Conservation (phyloP, 2,329 filamentous ascomycete genomes). For the Trichoderma endophyticum region DNA sequence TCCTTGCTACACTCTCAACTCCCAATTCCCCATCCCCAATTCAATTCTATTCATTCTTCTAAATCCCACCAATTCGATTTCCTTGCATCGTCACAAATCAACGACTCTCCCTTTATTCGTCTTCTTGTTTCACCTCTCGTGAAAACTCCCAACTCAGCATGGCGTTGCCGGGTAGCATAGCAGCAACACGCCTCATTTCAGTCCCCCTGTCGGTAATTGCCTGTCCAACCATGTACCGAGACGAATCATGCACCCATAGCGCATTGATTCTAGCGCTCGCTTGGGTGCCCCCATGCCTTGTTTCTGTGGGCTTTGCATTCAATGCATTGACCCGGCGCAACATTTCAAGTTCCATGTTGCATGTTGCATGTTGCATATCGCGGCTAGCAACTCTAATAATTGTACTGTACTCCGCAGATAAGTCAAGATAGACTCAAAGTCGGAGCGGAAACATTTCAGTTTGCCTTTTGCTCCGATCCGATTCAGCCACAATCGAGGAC, state of each 20-base stretch:
- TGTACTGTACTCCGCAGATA: background rate
- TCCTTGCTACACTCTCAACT: background rate
- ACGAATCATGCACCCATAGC: constrained; percentile 14
- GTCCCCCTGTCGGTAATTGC: constrained; percentile 12
- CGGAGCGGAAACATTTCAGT: background rate
- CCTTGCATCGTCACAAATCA: too few relatives aligned
- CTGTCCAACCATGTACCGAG: constrained; percentile 9
- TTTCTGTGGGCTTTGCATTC: background rate
- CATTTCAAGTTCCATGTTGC: background rate
- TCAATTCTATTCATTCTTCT: background rate
- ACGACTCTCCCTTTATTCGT: background rate
- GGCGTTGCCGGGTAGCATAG: constrained; percentile 4
- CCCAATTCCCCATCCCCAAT: background rate
- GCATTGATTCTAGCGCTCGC: constrained; percentile 6
- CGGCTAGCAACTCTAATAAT: background rate
- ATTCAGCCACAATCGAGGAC: background rate
- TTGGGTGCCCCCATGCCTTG: background rate
- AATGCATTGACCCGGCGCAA: background rate
- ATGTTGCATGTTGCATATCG: constrained; percentile 1
- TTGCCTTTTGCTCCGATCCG: background rate
- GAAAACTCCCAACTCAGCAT: background rate
- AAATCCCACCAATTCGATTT: too few relatives aligned
- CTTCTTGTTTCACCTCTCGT: background rate
- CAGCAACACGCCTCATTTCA: background rate
- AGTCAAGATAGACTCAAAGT: background rate